Evolutionary conservation across 2,329 filamentous ascomycete species (phyloP).

Genomic region (Microascus cirrosus): DNA sequence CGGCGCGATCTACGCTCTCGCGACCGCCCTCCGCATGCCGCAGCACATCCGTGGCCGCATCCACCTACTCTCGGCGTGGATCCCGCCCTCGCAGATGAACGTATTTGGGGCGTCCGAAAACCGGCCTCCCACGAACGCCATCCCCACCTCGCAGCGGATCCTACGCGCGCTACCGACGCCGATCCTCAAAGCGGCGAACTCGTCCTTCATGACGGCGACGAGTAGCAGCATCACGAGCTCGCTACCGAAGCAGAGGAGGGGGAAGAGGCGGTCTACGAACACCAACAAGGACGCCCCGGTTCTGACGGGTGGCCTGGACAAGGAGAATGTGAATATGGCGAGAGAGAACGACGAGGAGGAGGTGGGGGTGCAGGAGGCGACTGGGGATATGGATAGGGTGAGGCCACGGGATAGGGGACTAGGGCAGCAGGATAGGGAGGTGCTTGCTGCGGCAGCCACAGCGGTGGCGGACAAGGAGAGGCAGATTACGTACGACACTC

Average conservation of each 20-base stretch:
- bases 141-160: constrained; percentile 86
- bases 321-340: constrained; percentile 30
- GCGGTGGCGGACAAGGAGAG: constrained; percentile 60
- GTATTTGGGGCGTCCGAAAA: constrained; percentile 64
- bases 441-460: constrained; percentile 44
- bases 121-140: constrained; percentile 68
- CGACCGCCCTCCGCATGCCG: constrained; percentile 88
- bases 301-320: constrained; percentile 26
- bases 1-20: constrained; percentile 93
- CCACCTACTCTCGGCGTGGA: constrained; percentile 92
- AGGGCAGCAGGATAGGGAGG: constrained; percentile 16
- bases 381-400: constrained; percentile 39
- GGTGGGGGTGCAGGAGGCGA: constrained; percentile 9
- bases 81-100: constrained; percentile 87
- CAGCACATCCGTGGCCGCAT: constrained; percentile 91
- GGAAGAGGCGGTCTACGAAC: constrained; percentile 43
- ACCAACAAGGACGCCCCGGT: constrained; percentile 24
- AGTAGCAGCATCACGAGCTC: constrained; percentile 76
- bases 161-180: constrained; percentile 82
- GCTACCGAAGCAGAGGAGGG: constrained; percentile 53
- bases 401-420: constrained; percentile 13
- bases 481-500: constrained; percentile 66
- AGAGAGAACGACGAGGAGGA: constrained; percentile 11
- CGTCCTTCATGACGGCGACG: constrained; percentile 86
- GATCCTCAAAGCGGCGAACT: constrained; percentile 87